Evolutionary conservation across 2,329 filamentous ascomycete species (phyloP), one percentile per base, ranked within the genome.

Genomic region (Colletotrichum nymphaeae): DNA sequence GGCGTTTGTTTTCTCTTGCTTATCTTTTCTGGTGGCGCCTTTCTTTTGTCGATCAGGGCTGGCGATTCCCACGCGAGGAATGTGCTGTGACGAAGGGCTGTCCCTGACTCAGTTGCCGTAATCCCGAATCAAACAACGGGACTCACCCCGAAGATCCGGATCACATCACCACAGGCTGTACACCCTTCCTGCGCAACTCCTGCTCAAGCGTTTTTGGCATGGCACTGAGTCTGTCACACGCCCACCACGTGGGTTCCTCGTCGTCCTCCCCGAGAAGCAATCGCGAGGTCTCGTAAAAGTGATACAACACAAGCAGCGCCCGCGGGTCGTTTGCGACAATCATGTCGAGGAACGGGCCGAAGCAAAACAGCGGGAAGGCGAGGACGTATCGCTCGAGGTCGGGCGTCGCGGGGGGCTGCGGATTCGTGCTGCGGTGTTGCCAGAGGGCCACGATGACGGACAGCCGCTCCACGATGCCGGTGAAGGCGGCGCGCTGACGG

Each of bases 301-400:
- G 77, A 19, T 75, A 77, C 53, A 81, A 69, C 35, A 80, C 30
- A 5, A 80, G 73, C 30, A 81, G 67, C 1, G 77, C 78, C 24
- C 79, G 53, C 58, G 78, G 75, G 37, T 81, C 79, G 11, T 78
- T 76, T 5, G 57, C 65, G 16, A 67, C 52, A 4, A 78, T 76
- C 30, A 80, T 63, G 22, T 74, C 69, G 30, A 78, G 63, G 49
- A 81, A 74, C 14, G 76, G 75, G 9, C 77, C 77, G 56, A 76
- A 76, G 67, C 76, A 80, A 52, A 80, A 73, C 59, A 80, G 77
- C 9, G 79, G 77, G 58, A 81, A 80, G 12, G 76, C 76, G 56
- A 79, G 73, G 59, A 80, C 72, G 67, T 76, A 78, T 28, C 78
- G 75, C 75, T 78, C 78, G 9, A 78, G 53, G 59, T 81, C 77